phyloP scores from a whole-genome alignment of 768 basidiomycete species.

The Hortiboletus flavorubellus region DNA sequence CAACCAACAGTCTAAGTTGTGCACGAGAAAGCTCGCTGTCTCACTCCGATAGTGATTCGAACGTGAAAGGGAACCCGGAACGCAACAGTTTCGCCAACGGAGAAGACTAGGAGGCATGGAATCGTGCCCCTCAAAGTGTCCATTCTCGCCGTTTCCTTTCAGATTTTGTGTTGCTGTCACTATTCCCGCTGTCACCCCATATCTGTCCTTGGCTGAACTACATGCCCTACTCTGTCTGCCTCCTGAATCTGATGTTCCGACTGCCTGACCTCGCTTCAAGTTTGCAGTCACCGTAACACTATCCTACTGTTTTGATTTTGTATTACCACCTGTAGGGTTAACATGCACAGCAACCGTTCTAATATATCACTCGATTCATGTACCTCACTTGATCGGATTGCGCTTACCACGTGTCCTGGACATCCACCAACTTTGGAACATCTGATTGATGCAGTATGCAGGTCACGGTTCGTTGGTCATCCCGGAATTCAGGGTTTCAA shows the following conservation, averaged over 20 bases:
- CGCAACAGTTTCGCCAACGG: constrained; percentile 9
- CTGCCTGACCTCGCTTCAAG: constrained; percentile 7
- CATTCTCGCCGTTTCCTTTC: constrained; percentile 3
- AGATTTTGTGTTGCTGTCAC: constrained; percentile 8
- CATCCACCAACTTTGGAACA: too few relatives aligned
- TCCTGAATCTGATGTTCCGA: constrained; percentile 13
- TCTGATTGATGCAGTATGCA: too few relatives aligned
- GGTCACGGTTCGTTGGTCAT: too few relatives aligned
- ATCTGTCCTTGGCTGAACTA: constrained; percentile 19
- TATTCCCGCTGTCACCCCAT: constrained; percentile 22
- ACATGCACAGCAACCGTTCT: constrained; percentile 17
- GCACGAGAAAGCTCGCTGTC: constrained; percentile 56
- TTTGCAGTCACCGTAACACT: constrained; percentile 19
- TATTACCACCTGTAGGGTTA: constrained; percentile 31
- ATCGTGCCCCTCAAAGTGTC: neutral
- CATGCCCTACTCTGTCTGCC: constrained; percentile 12
- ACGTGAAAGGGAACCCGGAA: constrained; percentile 8
- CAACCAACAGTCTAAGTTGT: constrained; percentile 66
- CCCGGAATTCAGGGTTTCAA: too few relatives aligned
- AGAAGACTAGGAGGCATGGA: constrained; percentile 17
- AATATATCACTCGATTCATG: constrained; percentile 15
- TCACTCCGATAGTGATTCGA: constrained; percentile 22
- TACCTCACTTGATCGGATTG: constrained; percentile 2
- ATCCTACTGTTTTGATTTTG: constrained; percentile 23
- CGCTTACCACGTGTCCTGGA: neutral